Evolutionary conservation across 78 protist species (phyloP).

Genomic region (Chrysochromulina tobinii): DNA sequence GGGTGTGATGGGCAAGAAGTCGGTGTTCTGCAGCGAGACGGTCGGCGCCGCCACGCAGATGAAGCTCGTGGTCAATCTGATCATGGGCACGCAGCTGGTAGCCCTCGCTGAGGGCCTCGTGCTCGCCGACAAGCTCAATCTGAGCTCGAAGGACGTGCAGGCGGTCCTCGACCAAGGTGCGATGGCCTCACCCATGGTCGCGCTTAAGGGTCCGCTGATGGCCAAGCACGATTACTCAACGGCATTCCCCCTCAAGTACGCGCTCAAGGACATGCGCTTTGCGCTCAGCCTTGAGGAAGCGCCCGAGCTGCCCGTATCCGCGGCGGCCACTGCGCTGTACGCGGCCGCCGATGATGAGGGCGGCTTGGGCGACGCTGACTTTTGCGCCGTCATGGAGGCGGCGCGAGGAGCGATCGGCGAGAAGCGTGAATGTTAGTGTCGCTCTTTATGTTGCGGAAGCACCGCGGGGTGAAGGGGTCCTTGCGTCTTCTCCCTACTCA

Average conservation of each 20-base stretch:
- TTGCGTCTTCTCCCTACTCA: too few relatives aligned
- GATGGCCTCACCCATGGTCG: background rate
- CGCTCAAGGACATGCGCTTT: background rate
- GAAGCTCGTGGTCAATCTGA: slow-evolving; percentile 36
- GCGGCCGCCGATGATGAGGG: too few relatives aligned
- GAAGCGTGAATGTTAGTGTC: too few relatives aligned
- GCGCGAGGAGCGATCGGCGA: too few relatives aligned
- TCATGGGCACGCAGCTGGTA: background rate
- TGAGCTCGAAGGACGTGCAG: background rate
- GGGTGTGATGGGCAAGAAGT: slow-evolving; percentile 19
- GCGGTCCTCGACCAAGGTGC: slow-evolving; percentile 5
- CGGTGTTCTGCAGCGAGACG: background rate
- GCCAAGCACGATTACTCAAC: background rate
- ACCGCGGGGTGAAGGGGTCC: too few relatives aligned
- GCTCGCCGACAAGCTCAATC: background rate
- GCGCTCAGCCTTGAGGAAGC: background rate
- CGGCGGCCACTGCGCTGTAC: too few relatives aligned
- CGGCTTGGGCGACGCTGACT: too few relatives aligned
- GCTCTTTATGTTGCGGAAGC: too few relatives aligned
- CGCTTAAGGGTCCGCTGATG: background rate
- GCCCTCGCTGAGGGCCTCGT: slow-evolving; percentile 45
- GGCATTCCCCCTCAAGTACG: background rate
- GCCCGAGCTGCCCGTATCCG: too few relatives aligned
- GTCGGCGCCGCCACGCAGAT: background rate
- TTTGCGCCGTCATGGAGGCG: too few relatives aligned